These are phyloP conservation scores for Ustilaginoidea virens DNA, from an alignment of 2,329 filamentous ascomycete species.

Conservation along the genomic window DNA sequence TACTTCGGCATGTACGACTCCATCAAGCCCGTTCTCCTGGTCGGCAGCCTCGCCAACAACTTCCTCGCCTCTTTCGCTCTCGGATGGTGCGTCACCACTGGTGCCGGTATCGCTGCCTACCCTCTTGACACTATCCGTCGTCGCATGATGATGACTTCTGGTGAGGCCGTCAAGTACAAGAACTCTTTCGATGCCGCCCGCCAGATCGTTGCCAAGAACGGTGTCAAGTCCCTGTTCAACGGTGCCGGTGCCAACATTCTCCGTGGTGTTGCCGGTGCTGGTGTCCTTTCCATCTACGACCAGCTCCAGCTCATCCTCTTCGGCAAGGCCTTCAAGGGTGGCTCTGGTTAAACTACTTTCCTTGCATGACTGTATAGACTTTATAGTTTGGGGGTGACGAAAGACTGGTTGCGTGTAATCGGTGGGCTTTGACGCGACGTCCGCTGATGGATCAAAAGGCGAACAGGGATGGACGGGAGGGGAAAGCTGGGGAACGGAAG, in stretches of 20 bases:
- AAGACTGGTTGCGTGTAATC: slow-evolving; percentile 14
- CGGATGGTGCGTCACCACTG: slow-evolving; percentile 98
- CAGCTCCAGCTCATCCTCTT: slow-evolving; percentile 98
- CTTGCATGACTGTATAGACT: slow-evolving; percentile 26
- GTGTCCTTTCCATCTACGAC: slow-evolving; percentile 99
- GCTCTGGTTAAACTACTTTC: slow-evolving; percentile 30
- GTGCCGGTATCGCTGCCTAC: slow-evolving; percentile 99
- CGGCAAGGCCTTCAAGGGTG: slow-evolving; percentile 95
- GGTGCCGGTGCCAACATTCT: slow-evolving; percentile 99
- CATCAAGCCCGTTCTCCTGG: slow-evolving; percentile 95
- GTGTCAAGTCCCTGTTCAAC: slow-evolving; percentile 99
- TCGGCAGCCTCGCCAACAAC: slow-evolving; percentile 85
- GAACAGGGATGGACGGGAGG: slow-evolving; percentile 31
- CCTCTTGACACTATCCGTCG: slow-evolving; percentile 99
- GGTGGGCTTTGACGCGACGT: slow-evolving; percentile 21
- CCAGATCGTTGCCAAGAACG: slow-evolving; percentile 97
- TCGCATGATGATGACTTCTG: slow-evolving; percentile 99
- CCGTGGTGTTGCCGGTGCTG: slow-evolving; percentile 99
- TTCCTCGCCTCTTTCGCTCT: slow-evolving; percentile 99
- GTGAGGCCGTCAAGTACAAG: slow-evolving; percentile 99
- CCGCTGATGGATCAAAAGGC: slow-evolving; percentile 25
- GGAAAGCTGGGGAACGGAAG: slow-evolving; percentile 25
- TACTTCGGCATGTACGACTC: slow-evolving; percentile 99
- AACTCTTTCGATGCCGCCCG: slow-evolving; percentile 85
- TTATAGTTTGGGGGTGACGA: slow-evolving; percentile 13